Evolutionary conservation across 805 yeast species (phyloP).

Genomic region (Kockiozyma suomiensis): DNA sequence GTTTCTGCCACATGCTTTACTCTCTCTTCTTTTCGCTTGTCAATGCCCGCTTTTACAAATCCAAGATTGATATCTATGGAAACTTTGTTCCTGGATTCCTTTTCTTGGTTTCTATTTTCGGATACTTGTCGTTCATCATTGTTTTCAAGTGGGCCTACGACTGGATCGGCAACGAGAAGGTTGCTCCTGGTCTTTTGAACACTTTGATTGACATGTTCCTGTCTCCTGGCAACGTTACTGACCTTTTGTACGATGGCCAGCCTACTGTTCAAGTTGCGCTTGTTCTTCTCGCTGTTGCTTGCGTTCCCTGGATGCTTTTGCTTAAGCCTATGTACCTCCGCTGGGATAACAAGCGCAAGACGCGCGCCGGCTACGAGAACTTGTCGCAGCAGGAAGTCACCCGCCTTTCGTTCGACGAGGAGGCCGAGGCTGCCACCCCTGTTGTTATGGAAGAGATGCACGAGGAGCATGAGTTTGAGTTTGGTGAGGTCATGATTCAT

Average conservation of each 20-base stretch:
- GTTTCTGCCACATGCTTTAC: constrained; percentile 91
- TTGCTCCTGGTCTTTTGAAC: constrained; percentile 91
- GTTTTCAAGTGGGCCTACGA: constrained; percentile 93
- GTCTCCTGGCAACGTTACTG: constrained; percentile 86
- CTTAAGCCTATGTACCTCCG: constrained; percentile 78
- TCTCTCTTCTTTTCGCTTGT: constrained; percentile 82
- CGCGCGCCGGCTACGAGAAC: constrained; percentile 56
- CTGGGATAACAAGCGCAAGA: constrained; percentile 55
- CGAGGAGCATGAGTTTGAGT: constrained; percentile 62
- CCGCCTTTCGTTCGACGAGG: constrained; percentile 43
- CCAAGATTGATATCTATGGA: constrained; percentile 80
- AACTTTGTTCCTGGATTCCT: constrained; percentile 92
- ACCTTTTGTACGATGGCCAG: constrained; percentile 79
- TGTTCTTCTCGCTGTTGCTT: constrained; percentile 72
- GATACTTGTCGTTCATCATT: constrained; percentile 82
- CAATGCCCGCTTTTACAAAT: constrained; percentile 69
- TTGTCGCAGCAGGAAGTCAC: constrained; percentile 48
- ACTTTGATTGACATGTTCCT: constrained; percentile 96
- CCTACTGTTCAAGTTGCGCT: constrained; percentile 70
- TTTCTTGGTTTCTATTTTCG: constrained; percentile 96
- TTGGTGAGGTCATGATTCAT: constrained; percentile 94
- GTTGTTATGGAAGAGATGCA: constrained; percentile 48
- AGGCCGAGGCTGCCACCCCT: constrained; percentile 41
- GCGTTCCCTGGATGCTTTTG: constrained; percentile 90
- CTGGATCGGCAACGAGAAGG: constrained; percentile 75